phyloP scores from a whole-genome alignment of 345 rosid species.

The Citrus medica region DNA sequence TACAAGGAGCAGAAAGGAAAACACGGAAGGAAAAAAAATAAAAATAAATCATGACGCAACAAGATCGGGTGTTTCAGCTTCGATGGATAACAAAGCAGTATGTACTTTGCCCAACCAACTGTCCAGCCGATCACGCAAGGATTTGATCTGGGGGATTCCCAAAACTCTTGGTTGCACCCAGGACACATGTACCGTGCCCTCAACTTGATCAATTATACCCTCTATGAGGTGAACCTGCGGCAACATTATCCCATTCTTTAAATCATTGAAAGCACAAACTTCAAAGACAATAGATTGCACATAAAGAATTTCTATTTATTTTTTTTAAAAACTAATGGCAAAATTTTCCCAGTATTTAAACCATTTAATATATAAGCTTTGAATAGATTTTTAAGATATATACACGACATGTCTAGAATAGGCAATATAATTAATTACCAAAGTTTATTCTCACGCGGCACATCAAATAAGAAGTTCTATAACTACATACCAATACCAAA shows the following conservation, averaged over 20 bases:
- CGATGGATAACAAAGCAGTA: conserved; percentile 75
- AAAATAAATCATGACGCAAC: conserved; percentile 54
- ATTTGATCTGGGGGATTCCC: conserved; percentile 88
- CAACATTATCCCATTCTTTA: not conserved
- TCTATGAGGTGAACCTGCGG: conserved; percentile 94
- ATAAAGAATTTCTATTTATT: not conserved
- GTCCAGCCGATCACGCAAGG: conserved; percentile 82
- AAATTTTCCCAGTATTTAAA: not conserved
- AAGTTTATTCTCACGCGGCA: not conserved
- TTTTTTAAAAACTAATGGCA: not conserved
- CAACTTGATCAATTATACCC: conserved; percentile 96
- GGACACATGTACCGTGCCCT: conserved; percentile 82
- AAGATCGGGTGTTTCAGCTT: conserved; percentile 98
- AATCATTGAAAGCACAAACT: not conserved
- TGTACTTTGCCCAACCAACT: conserved; percentile 84
- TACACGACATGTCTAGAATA: not conserved
- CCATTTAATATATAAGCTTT: not conserved
- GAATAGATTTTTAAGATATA: not conserved
- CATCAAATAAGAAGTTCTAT: no score
- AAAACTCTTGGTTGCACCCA: conserved; percentile 99
- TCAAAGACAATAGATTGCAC: not conserved
- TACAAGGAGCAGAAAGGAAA: conserved; percentile 14
- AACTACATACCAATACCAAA: not conserved
- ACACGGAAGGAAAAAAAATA: not conserved
- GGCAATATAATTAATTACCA: not conserved